Percentiles rank a stretch among this genome's conserved stretches.
Evolutionary conservation across 139 green algal genomes (phyloP).

Genomic region (Chlorella sp.): DNA sequence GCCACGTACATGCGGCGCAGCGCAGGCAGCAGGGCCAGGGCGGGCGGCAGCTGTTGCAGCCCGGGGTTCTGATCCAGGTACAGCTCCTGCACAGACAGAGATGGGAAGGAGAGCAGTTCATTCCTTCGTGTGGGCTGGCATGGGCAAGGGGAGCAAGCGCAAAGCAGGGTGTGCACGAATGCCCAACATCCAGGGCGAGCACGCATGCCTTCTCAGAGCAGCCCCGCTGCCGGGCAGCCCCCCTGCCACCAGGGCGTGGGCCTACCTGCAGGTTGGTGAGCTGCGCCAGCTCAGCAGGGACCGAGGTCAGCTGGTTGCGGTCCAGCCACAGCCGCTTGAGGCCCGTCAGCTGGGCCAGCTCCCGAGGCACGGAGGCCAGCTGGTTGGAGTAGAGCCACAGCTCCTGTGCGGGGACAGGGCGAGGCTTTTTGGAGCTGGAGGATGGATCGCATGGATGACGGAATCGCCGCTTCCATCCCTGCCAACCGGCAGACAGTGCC

Average conservation of each 20-base stretch:
- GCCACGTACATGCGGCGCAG: conserved; percentile 20
- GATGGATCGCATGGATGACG: too few species aligned
- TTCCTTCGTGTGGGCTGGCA: too few species aligned
- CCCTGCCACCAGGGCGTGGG: too few species aligned
- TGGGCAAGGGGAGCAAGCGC: too few species aligned
- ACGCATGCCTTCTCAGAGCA: too few species aligned
- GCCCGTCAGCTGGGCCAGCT: conserved; percentile 29
- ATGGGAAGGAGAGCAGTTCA: too few species aligned
- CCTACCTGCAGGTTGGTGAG: conserved; percentile 39
- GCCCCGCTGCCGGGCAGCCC: too few species aligned
- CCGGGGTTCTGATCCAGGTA: conserved; percentile 47
- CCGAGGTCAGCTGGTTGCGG: conserved; percentile 34
- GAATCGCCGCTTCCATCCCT: too few species aligned
- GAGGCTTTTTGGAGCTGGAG: too few species aligned
- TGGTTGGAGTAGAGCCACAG: conserved; percentile 55
- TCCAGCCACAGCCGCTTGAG: conserved; percentile 55
- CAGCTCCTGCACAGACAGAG: conserved; percentile 16
- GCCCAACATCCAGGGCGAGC: too few species aligned
- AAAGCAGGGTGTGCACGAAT: too few species aligned
- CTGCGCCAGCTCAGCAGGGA: conserved; percentile 31
- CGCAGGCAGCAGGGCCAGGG: conserved; percentile 16
- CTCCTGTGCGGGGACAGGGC: conserved; percentile 32
- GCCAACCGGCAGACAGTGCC: too few species aligned
- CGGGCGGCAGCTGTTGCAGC: not conserved
- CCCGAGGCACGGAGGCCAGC: conserved; percentile 34